Conservation (phyloP, 495 filamentous ascomycete genomes). For the Trypethelium eluteriae region DNA sequence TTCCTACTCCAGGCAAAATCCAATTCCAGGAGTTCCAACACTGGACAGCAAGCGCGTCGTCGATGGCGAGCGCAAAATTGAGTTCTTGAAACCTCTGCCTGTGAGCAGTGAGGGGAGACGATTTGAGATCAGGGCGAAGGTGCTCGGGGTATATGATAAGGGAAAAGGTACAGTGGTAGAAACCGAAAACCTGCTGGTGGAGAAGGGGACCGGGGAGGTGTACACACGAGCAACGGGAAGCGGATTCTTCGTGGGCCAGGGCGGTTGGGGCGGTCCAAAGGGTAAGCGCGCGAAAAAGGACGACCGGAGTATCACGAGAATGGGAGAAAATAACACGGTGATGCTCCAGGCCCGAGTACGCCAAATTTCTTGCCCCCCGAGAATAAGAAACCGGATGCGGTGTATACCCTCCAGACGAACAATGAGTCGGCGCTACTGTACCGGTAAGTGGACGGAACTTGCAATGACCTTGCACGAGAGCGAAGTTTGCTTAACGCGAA, state of each 20-base stretch:
- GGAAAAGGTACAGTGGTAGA: constrained; percentile 80
- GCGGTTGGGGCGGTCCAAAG: constrained; percentile 86
- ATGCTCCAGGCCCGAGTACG: constrained; percentile 52
- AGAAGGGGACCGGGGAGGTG: constrained; percentile 58
- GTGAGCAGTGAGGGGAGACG: constrained; percentile 58
- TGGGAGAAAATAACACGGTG: not conserved
- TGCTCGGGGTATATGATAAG: constrained; percentile 87
- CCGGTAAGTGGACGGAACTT: constrained; percentile 34
- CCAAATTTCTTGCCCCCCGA: constrained; percentile 66
- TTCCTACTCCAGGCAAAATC: constrained; percentile 39
- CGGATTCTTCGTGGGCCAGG: constrained; percentile 76
- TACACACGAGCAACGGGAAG: constrained; percentile 62
- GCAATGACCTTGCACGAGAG: not conserved
- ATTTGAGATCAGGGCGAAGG: constrained; percentile 72
- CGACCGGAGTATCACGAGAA: not conserved
- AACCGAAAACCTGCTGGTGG: constrained; percentile 68
- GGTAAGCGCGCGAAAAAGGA: constrained; percentile 37
- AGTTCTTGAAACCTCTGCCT: constrained; percentile 71
- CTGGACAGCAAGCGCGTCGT: constrained; percentile 69
- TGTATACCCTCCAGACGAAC: constrained; percentile 60
- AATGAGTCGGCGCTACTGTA: constrained; percentile 67
- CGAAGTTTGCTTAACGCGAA: not conserved
- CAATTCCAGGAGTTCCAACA: constrained; percentile 68
- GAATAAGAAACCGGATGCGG: constrained; percentile 64
- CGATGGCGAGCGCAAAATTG: constrained; percentile 77